A percentile compares a stretch with the other conserved stretches of the same genome.
phyloP scores from a whole-genome alignment of 345 rosid genomes.

The Rhizophora apiculata region DNA sequence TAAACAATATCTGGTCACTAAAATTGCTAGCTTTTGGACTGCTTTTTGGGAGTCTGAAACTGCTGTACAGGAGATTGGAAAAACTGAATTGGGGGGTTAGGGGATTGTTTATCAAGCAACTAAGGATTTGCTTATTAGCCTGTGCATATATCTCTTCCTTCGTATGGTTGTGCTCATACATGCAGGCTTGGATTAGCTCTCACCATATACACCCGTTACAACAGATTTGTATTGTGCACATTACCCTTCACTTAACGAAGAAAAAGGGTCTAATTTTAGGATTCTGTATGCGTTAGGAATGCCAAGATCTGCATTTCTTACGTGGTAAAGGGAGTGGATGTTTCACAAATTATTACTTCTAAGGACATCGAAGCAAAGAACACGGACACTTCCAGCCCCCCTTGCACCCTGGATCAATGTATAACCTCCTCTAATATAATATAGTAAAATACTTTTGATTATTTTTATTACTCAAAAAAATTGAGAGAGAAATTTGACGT shows the following conservation, averaged over 20 bases:
- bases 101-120: constrained; percentile 12
- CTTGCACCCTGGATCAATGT: too few relatives aligned
- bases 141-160: neutral
- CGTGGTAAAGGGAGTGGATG: too few relatives aligned
- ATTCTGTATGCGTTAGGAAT: neutral
- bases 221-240: constrained; percentile 35
- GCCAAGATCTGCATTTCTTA: too few relatives aligned
- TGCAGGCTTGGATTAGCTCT: constrained; percentile 19
- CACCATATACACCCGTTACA: constrained; percentile 10
- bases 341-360: too few relatives aligned
- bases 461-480: too few relatives aligned
- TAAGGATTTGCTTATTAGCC: constrained; percentile 19
- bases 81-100: constrained; percentile 20
- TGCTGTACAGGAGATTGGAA: constrained; percentile 34
- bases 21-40: constrained; percentile 18
- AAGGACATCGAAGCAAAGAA: too few relatives aligned
- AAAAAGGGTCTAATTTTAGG: constrained; percentile 14
- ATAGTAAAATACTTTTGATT: too few relatives aligned
- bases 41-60: constrained; percentile 20
- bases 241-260: constrained; percentile 16
- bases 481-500: too few relatives aligned
- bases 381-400: too few relatives aligned
- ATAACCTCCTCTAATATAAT: too few relatives aligned
- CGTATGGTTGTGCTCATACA: neutral
- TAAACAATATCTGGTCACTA: constrained; percentile 13